Base-by-base conservation (phyloP, 106 monocot species). In the Acanthochlamys bracteata region DNA sequence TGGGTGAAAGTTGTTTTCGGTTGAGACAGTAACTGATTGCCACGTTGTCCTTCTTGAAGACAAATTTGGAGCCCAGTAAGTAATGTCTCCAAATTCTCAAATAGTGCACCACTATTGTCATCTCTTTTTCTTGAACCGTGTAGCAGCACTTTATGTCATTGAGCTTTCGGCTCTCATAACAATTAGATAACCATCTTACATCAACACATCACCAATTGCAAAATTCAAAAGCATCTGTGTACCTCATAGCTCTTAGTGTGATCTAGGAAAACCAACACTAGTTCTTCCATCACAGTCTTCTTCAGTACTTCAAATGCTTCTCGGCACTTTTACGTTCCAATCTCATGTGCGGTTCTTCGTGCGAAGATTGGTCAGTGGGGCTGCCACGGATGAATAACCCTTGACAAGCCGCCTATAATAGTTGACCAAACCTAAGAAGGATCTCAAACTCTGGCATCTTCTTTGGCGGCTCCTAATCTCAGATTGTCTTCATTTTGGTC, bases 81-180 rank as follows among this genome's bases (percentile, higher is more conserved):
- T 70, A 70, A 16, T 46, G 60, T 15, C 33, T 10, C 70, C 61
- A 70, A 46, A n/a, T 20, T 14, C 61, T 10, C 24, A 70, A 45
- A 12, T 49, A 70, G 10, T 70, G 70, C 2, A 70, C 46, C 10
- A 61, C 25, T 4, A 16, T 25, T 0, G 33, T 70, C 45, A 61
- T 70, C 49, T 70, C 49, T 26, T 51, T 42, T 25, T 70, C 60
- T 15, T 70, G 59, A 0, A 61, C 19, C 7, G 9, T 45, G n/a
- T 70, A 40, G 14, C 42, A 20, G 16, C 27, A 16, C 20, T 70
- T 49, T 0, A 42, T 61, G 13, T 59, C 70, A n/a, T 53, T 70
- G 10, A 70, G 68, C 20, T 70, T 26, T 1, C 0, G 24, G 23
- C 42, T 45, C 42, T 70, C 12, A 16, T n/a, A 61, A 8, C 15